Evolutionary conservation across 352 stramenopile genomes (phyloP), one percentile per base, ranked within the genome.

Genomic region (Pythium insidiosum): DNA sequence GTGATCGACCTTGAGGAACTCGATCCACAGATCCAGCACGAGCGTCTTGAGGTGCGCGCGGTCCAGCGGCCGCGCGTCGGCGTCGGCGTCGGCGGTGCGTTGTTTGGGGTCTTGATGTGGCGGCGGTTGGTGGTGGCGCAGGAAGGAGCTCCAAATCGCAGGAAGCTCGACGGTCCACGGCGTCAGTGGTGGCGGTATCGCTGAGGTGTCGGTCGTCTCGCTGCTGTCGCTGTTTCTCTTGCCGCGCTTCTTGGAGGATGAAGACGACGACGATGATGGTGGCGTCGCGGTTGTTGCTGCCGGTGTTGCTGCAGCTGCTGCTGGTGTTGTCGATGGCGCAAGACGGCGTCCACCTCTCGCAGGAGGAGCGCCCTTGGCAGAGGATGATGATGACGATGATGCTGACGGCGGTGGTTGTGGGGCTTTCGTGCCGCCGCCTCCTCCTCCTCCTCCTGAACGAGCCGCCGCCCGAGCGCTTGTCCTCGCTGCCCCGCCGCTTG

Each of bases 1-100:
- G 19, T 76, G 56, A 29, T 89, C 77, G 0, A 57, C 44, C 36
- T 89, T 89, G 47, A 87, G 53, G 34, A 86, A 86, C 50, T 89
- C 77, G 44, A 87, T 62, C 50, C 73, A 81, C 5, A 89, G 65
- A 41, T 89, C 77, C 4, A 89, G 51, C 2, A 87, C 58, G 15
- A 86, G 44, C 13, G 66, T 70, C 46, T 74, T 74, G 11, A 65
- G 12, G 26, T 76, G 61, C 2, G 53, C 53, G 7, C 43, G 47
- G 1, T 37, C 45, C 20, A 73, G 56, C 23, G 50, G 48, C 15
- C 55, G 38, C 10, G 39, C 35, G 13, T n/a, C 31, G 7, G 33
- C 33, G 18, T 60, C 29, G 15, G 18, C 26, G 24, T 43, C 29
- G 16, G 18, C 6, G 12, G 38, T 41, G n/a, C 52, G 25, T 16